Base-by-base conservation (phyloP, 2,329 filamentous ascomycete species). In the Alternaria brassicicola region DNA sequence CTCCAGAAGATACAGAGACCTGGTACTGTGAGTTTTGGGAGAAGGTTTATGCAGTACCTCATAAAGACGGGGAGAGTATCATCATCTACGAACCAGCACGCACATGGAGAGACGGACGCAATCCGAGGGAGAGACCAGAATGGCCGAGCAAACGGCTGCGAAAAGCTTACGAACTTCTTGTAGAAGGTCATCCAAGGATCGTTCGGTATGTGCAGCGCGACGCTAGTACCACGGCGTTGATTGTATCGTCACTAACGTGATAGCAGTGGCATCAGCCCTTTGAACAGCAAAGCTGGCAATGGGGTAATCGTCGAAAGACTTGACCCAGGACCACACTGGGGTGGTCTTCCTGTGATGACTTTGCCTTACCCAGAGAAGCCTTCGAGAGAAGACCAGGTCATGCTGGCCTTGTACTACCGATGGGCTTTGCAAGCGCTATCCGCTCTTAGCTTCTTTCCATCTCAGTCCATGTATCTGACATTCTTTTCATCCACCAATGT, bases 351-450 rank as follows among this genome's bases (percentile, higher is more conserved):
- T 21, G 50, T 30, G 3, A 58, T 61, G 50, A 52, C 55, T 6
- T 3, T 55, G 8, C 59, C 59, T 35, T 12, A 55, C 26, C 31
- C 1, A 3, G 35, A 31, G 12, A 41, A 4, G 7, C 35, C 21
- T 12, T 55, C 41, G 2, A 36, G 39, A 41, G 35, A 48, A 3
- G 55, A 61, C 6, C 36, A 15, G 28, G 6, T 55, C 8, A 58
- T 63, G 49, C 15, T 63, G 28, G 52, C 38, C 4, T 5, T 63
- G 13, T 63, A 57, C 8, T 63, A 57, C 13, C 60, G 57, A 2
- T 63, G 60, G 60, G 52, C 60, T 1, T 54, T 63, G 3, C 60
- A 63, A 21, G 35, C 19, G 6, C 57, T 63, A 23, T 51, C 60
- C 15, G 60, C 60, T 6, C 33, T 61, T 8, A 26, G n/a, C 8